Evolutionary conservation across 2,329 filamentous ascomycete species (phyloP).

Genomic region (Fusarium stilboides): DNA sequence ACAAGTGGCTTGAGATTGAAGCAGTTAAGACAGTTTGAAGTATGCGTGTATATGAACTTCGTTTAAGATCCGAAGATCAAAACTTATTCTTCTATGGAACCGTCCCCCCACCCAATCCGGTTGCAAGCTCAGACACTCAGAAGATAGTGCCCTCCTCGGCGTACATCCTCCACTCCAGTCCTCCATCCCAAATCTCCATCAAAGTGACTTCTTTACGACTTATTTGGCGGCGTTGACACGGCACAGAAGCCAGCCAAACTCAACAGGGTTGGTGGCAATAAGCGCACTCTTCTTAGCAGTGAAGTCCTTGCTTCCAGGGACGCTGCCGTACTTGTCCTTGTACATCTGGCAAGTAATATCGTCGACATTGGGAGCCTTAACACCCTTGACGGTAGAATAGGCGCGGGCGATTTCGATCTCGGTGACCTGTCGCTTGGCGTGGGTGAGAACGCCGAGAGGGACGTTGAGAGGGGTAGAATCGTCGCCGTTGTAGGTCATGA

Average conservation of each 20-base stretch:
- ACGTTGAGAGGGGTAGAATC: constrained; percentile 18
- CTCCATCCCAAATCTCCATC: too few species aligned
- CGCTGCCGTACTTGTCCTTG: constrained; percentile 30
- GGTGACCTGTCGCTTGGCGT: constrained; percentile 20
- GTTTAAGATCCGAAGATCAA: too few species aligned
- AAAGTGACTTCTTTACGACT: too few species aligned
- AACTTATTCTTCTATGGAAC: too few species aligned
- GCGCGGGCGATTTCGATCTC: constrained; percentile 15
- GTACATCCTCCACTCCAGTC: too few species aligned
- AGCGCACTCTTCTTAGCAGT: constrained; percentile 2
- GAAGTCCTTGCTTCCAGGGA: constrained; percentile 24
- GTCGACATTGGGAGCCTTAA: constrained; percentile 10
- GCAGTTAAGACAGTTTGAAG: too few species aligned
- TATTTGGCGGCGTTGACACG: constrained; percentile 20
- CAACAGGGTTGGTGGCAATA: constrained; percentile 35
- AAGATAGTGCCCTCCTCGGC: too few species aligned
- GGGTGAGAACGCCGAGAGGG: constrained; percentile 28
- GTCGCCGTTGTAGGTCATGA: constrained; percentile 27
- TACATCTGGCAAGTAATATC: constrained; percentile 38
- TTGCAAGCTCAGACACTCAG: too few species aligned
- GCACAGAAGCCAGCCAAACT: constrained; percentile 40
- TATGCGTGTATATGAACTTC: too few species aligned
- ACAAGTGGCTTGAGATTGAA: too few species aligned
- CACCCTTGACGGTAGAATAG: constrained; percentile 5
- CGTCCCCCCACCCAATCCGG: too few species aligned